These are phyloP conservation scores for Penicillium sp. DNA, from an alignment of 2,329 filamentous ascomycete species.

Conservation along the genomic window DNA sequence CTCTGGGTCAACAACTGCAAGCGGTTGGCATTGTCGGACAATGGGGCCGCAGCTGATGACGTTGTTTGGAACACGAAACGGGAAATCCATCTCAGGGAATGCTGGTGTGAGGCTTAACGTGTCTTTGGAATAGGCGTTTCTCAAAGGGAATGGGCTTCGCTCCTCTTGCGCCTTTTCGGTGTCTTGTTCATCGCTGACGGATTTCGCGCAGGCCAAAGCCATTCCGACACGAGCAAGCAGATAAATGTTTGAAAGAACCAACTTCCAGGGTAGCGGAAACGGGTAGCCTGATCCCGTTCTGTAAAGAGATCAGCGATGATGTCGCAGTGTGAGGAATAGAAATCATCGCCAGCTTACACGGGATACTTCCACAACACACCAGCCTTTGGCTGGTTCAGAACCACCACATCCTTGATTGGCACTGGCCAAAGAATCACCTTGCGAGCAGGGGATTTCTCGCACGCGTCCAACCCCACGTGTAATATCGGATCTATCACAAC, in stretches of 20 bases:
- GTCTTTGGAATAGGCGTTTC: slow-evolving; percentile 26
- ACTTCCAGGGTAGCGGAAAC: slow-evolving; percentile 48
- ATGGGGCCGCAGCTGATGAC: slow-evolving; percentile 51
- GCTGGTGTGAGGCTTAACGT: slow-evolving; percentile 30
- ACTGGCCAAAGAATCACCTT: slow-evolving; percentile 47
- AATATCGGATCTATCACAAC: slow-evolving; percentile 48
- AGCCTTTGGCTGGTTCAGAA: slow-evolving; percentile 39
- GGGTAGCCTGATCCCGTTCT: slow-evolving; percentile 47
- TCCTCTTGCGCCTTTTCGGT: slow-evolving; percentile 26
- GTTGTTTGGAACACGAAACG: slow-evolving; percentile 39
- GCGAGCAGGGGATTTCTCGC: slow-evolving; percentile 33
- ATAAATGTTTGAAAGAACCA: slow-evolving; percentile 45
- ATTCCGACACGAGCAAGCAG: slow-evolving; percentile 29
- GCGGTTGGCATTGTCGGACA: slow-evolving; percentile 32
- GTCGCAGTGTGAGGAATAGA: too few species aligned
- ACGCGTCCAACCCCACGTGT: slow-evolving; percentile 45
- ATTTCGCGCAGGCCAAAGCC: slow-evolving; percentile 7
- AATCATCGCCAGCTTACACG: slow-evolving; percentile 19
- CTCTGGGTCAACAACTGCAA: slow-evolving; percentile 42
- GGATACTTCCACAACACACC: slow-evolving; percentile 35
- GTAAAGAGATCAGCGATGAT: neutral
- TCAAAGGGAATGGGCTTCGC: slow-evolving; percentile 28
- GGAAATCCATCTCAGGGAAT: slow-evolving; percentile 42
- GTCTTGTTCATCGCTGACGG: slow-evolving; percentile 21
- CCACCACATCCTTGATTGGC: slow-evolving; percentile 43